phyloP scores from a whole-genome alignment of 192 early-diverging fungal species.

The Entrophospora sp. region DNA sequence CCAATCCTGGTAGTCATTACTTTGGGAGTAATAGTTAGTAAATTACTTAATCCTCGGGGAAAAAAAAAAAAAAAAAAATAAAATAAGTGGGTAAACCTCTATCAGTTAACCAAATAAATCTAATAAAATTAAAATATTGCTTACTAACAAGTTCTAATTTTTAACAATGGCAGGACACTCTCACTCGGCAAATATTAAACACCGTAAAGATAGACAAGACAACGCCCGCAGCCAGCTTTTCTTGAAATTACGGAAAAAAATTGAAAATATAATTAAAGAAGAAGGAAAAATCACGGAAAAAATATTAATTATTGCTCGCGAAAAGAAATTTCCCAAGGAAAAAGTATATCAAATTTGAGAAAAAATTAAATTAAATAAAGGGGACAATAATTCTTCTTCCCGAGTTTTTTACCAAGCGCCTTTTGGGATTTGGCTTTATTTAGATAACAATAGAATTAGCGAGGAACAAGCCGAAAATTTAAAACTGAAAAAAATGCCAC shows the following conservation, averaged over 20 bases:
- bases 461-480: neutral
- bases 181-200: neutral
- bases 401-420: neutral
- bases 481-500: neutral
- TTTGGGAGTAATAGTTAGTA: too few relatives aligned
- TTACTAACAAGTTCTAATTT: too few relatives aligned
- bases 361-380: neutral
- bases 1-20: too few relatives aligned
- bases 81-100: too few relatives aligned
- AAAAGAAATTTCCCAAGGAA: slow-evolving; percentile 7
- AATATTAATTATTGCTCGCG: neutral
- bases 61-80: too few relatives aligned
- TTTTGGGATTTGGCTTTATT: neutral
- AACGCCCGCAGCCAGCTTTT: slow-evolving; percentile 2
- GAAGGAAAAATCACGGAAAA: neutral
- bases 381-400: neutral
- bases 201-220: neutral
- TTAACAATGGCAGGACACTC: slow-evolving; percentile 4
- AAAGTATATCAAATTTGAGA: slow-evolving; percentile 7
- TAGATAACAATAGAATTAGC: neutral
- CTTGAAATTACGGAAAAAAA: neutral
- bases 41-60: too few relatives aligned
- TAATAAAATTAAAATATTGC: too few relatives aligned
- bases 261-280: neutral
- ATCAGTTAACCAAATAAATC: too few relatives aligned